phyloP scores from a whole-genome alignment of 331 rosid species.

The Malus hybrid region DNA sequence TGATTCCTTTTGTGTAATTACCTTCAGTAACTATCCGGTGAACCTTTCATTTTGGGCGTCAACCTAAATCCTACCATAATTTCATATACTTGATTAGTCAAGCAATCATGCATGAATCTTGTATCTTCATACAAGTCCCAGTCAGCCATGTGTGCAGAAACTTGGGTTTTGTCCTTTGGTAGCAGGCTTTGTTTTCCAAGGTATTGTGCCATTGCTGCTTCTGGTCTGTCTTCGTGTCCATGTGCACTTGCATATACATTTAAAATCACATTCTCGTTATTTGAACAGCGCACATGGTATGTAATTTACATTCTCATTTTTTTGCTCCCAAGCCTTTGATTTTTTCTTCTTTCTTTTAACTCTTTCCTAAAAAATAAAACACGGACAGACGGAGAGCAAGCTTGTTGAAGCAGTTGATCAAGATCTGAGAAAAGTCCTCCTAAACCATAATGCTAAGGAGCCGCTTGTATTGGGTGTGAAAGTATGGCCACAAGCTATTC shows the following conservation, averaged over 20 bases:
- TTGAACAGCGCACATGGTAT: too few species aligned
- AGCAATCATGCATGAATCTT: not conserved
- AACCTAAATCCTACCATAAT: too few species aligned
- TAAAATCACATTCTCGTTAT: not conserved
- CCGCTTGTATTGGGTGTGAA: constrained; percentile 68
- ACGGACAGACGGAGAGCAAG: constrained; percentile 60
- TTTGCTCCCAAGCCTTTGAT: not conserved
- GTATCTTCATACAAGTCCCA: not conserved
- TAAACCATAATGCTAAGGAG: constrained; percentile 55
- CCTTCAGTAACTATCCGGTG: too few species aligned
- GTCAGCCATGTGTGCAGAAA: not conserved
- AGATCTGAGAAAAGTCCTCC: constrained; percentile 78
- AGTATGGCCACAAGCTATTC: constrained; percentile 93
- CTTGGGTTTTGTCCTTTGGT: not conserved
- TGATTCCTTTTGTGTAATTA: not conserved
- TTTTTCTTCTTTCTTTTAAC: not conserved
- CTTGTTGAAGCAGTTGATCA: constrained; percentile 81
- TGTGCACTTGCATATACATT: not conserved
- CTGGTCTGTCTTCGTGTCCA: not conserved
- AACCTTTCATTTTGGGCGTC: too few species aligned
- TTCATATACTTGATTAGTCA: too few species aligned
- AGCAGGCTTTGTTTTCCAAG: not conserved
- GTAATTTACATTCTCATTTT: not conserved
- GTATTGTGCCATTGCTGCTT: not conserved
- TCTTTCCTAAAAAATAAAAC: not conserved